Evolutionary conservation across 2,329 filamentous ascomycete genomes (phyloP).

Genomic region (Talaromyces pinophilus): DNA sequence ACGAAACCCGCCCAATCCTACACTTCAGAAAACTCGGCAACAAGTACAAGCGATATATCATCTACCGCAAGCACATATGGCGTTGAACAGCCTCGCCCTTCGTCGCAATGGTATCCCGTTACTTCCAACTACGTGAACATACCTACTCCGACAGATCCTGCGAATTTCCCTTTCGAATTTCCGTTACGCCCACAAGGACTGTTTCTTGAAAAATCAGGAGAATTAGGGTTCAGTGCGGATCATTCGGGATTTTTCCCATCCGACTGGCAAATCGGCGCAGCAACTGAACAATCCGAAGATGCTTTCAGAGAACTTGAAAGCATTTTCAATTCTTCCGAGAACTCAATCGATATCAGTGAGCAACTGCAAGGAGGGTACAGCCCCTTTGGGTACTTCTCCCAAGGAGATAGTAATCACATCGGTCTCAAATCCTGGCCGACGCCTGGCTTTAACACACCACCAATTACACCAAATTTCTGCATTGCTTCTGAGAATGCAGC

Average conservation of each 20-base stretch:
- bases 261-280: constrained; percentile 6
- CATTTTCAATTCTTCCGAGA: constrained; percentile 2
- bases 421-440: neutral
- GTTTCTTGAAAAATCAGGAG: neutral
- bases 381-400: neutral
- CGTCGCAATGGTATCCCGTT: constrained; percentile 9
- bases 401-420: neutral
- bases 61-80: constrained; percentile 7
- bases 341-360: neutral
- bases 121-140: constrained; percentile 9
- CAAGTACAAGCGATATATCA: neutral
- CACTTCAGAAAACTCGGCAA: neutral
- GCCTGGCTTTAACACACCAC: neutral
- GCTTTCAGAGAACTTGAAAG: constrained; percentile 9
- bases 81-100: constrained; percentile 1
- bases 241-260: neutral
- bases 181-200: neutral
- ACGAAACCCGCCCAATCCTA: neutral
- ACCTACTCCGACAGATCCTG: neutral
- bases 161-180: neutral
- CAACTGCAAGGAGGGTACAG: neutral
- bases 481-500: constrained; percentile 32
- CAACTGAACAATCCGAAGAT: constrained; percentile 7
- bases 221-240: neutral
- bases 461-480: constrained; percentile 10